Conservation (phyloP, 495 filamentous ascomycete species). For the Bryoglossum gracile region DNA sequence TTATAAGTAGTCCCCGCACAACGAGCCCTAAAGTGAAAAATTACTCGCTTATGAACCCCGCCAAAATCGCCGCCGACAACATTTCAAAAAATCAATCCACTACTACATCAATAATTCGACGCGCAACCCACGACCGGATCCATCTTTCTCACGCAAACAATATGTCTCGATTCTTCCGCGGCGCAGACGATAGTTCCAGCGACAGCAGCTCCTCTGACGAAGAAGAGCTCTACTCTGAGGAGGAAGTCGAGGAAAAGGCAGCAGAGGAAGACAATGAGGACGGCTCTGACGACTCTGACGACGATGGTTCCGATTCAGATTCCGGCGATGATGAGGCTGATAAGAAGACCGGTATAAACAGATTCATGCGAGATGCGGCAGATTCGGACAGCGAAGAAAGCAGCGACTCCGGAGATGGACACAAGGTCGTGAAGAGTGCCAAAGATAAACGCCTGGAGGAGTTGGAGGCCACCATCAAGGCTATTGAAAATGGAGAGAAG, state of each 20-base stretch:
- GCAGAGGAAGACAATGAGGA: conserved; percentile 38
- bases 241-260: conserved; percentile 54
- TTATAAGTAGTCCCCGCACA: neutral
- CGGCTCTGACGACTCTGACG: conserved; percentile 43
- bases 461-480: conserved; percentile 76
- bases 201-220: conserved; percentile 68
- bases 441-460: conserved; percentile 97
- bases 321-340: conserved; percentile 57
- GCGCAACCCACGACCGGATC: neutral
- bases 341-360: conserved; percentile 56
- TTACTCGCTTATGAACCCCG: neutral
- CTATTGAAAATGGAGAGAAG: conserved; percentile 93
- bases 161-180: conserved; percentile 96
- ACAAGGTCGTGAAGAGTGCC: conserved; percentile 85
- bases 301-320: conserved; percentile 53
- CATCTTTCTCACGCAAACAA: conserved; percentile 25
- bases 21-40: neutral
- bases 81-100: neutral
- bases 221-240: conserved; percentile 79
- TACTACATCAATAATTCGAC: neutral
- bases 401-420: conserved; percentile 73
- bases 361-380: conserved; percentile 75
- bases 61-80: neutral
- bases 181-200: conserved; percentile 28
- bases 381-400: conserved; percentile 73